Base-by-base conservation (phyloP, 345 rosid species). In the Eucalyptus erythrocorys region DNA sequence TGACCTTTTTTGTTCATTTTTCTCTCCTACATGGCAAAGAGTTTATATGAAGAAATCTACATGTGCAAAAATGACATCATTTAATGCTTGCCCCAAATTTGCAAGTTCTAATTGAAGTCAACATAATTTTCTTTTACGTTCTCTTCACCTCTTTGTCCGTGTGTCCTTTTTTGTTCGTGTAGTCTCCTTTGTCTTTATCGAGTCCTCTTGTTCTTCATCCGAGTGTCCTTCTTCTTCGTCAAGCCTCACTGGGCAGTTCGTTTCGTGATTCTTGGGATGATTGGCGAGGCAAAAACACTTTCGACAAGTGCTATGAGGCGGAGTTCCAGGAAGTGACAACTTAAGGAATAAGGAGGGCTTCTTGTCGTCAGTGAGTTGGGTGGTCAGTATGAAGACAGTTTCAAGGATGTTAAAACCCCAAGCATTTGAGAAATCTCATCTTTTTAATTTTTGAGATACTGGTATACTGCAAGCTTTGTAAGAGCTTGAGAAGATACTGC, bases 341-440 rank as follows among this genome's bases (percentile, higher is more conserved):
- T 34, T 22, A 30, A 45, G 94, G 68, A 95, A 90, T 91, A 89
- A 80, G 86, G 94, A 71, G 92, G 89, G 90, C 61, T 93, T 57
- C 87, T 93, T 89, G 91, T 96, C 89, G 91, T 94, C 6, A 91
- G 50, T 61, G 95, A 95, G 87, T 13, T 97, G 82, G 98, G 90
- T 45, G 97, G 99, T 34, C 96, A 96, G 87, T 96, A 97, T 43
- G 99, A 96, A 45, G 99, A 96, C 64, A 90, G 89, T 91, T 97
- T 97, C 47, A 93, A 89, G 14, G 99, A 97, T 93, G 99, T 96
- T 81, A 94, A 95, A 90, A 53, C 27, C 92, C 98, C 92, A 55
- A 84, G 87, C 32, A 24, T 27, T 59, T 24, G 61, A 55, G 68
- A 59, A 59, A 59, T 59, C 68, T 59, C 27, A 30, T 45, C 48